A percentile compares a stretch with the other conserved stretches of the same genome.
Conservation (phyloP, 371 early-diverging fungal species). For the Neoconidiobolus thromboides region DNA sequence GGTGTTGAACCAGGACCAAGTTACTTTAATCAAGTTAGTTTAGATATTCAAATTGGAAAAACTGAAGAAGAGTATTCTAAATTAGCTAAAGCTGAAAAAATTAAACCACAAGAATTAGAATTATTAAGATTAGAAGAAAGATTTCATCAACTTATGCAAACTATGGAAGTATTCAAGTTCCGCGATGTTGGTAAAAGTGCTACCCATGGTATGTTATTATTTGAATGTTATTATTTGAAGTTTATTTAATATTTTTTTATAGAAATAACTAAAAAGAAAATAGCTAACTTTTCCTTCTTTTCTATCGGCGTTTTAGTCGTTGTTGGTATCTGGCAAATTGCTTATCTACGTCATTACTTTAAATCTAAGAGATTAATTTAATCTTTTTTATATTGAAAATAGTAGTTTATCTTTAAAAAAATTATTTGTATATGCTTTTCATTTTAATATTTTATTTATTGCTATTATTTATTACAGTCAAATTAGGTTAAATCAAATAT, state of each 20-base stretch:
- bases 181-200: slow-evolving; percentile 1
- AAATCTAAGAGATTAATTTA: slow-evolving; percentile 6
- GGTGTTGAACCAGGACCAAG: neutral
- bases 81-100: slow-evolving; percentile 6
- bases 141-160: neutral
- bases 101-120: slow-evolving; percentile 2
- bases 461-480: no score
- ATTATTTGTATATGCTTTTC: no score
- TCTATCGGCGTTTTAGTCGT: slow-evolving; percentile 1
- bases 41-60: neutral
- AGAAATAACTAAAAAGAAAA: slow-evolving; percentile 2
- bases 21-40: neutral
- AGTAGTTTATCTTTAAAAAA: no score
- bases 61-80: slow-evolving; percentile 3
- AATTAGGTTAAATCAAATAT: no score
- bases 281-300: neutral
- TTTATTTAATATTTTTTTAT: neutral
- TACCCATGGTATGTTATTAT: neutral
- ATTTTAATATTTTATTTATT: no score
- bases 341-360: slow-evolving; percentile 3
- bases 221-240: neutral
- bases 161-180: neutral
- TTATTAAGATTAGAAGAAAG: neutral
- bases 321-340: slow-evolving; percentile 5
- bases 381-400: neutral